A percentile compares a stretch with the other conserved stretches of the same genome.
These are phyloP conservation scores for Trichoderma lentiforme DNA, from an alignment of 2,329 filamentous ascomycete genomes.

Conservation along the genomic window DNA sequence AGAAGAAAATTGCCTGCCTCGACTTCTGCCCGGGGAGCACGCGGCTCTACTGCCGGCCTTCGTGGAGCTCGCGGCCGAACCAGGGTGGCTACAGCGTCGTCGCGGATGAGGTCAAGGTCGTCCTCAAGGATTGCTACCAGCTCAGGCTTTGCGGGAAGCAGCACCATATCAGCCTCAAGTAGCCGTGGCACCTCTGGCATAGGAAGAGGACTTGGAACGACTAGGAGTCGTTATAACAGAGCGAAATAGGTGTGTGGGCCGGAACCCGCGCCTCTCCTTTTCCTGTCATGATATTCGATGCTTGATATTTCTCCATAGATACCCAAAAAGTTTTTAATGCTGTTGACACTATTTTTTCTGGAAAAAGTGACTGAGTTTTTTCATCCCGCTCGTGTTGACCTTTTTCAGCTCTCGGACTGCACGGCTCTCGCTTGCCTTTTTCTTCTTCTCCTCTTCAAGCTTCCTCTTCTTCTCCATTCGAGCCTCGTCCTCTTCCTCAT, in stretches of 20 bases:
- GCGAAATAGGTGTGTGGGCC: constrained; percentile 26
- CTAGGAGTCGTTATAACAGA: constrained; percentile 34
- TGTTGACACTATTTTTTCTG: constrained; percentile 55
- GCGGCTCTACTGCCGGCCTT: constrained; percentile 22
- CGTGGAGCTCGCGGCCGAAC: constrained; percentile 25
- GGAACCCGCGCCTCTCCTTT: neutral
- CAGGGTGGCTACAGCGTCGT: constrained; percentile 22
- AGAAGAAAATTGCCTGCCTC: constrained; percentile 30
- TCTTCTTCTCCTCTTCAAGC: constrained; percentile 84
- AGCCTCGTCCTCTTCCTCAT: constrained; percentile 64
- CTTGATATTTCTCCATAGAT: constrained; percentile 25
- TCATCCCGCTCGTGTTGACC: constrained; percentile 89
- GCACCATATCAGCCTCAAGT: constrained; percentile 27
- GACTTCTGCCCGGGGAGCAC: constrained; percentile 29
- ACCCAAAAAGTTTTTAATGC: constrained; percentile 24
- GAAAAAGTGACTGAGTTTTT: constrained; percentile 95
- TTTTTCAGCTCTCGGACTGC: constrained; percentile 81
- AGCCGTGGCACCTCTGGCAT: constrained; percentile 32
- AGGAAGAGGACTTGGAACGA: constrained; percentile 33
- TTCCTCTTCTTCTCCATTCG: constrained; percentile 78
- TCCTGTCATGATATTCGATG: constrained; percentile 13
- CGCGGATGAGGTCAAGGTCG: constrained; percentile 17
- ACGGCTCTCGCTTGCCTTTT: constrained; percentile 69
- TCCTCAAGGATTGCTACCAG: constrained; percentile 25
- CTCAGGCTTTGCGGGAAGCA: constrained; percentile 30